A percentile compares a stretch with the other conserved stretches of the same genome.
Conservation (phyloP, 2,329 filamentous ascomycete genomes). For the Hypocrella siamensis region DNA sequence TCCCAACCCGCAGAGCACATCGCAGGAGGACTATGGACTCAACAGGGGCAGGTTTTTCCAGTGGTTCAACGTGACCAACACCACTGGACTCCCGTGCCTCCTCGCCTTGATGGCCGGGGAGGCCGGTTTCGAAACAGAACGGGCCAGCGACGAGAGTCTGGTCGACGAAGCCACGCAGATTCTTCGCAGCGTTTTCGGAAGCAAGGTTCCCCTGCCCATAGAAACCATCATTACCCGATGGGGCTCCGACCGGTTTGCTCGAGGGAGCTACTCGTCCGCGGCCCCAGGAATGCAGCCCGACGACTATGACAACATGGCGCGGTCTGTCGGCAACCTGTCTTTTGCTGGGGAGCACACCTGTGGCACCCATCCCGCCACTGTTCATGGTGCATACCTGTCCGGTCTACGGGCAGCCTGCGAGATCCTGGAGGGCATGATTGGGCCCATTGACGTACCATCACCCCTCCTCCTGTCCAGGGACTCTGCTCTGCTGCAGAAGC, state of each 20-base stretch:
- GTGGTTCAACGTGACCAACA: conserved; percentile 92
- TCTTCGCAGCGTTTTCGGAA: conserved; percentile 59
- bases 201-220: conserved; percentile 56
- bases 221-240: conserved; percentile 87
- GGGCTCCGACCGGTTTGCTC: conserved; percentile 80
- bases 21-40: conserved; percentile 63
- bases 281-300: conserved; percentile 66
- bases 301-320: conserved; percentile 88
- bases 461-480: conserved; percentile 60
- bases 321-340: conserved; percentile 69
- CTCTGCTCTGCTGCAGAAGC: conserved; percentile 32
- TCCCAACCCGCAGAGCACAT: conserved; percentile 49
- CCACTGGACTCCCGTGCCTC: conserved; percentile 72
- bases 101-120: conserved; percentile 93
- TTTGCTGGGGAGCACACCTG: conserved; percentile 97
- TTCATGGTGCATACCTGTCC: conserved; percentile 91
- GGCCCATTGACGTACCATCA: conserved; percentile 60
- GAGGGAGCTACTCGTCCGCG: conserved; percentile 90
- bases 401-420: conserved; percentile 82
- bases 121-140: conserved; percentile 78
- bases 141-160: conserved; percentile 57
- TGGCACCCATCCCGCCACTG: conserved; percentile 88
- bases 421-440: conserved; percentile 64
- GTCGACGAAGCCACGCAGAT: conserved; percentile 68
- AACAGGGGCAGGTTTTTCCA: conserved; percentile 88